Evolutionary conservation across 2,329 filamentous ascomycete species (phyloP).

Genomic region (Kalaharituber pfeilii): DNA sequence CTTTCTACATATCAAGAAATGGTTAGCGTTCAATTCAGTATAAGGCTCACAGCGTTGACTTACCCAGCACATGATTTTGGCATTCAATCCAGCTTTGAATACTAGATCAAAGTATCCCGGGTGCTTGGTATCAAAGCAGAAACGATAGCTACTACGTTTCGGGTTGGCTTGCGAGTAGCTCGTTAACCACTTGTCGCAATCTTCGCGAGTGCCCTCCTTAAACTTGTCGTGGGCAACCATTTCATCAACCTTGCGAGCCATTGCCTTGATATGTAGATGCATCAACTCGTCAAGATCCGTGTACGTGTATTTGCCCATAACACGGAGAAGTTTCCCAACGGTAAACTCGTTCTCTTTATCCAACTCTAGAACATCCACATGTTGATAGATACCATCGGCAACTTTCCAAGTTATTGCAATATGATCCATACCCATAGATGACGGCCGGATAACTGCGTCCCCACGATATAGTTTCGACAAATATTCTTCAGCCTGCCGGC

Average conservation of each 20-base stretch:
- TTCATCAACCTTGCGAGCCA: conserved; percentile 95
- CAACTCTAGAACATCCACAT: conserved; percentile 90
- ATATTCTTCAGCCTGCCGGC: conserved; percentile 81
- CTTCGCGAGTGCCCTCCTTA: conserved; percentile 59
- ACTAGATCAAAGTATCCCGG: conserved; percentile 90
- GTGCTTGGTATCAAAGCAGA: conserved; percentile 83
- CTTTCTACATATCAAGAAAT: conserved; percentile 42
- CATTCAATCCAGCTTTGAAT: conserved; percentile 75
- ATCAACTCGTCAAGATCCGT: conserved; percentile 94
- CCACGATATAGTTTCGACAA: conserved; percentile 70
- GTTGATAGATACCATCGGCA: conserved; percentile 85
- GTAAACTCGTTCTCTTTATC: conserved; percentile 96
- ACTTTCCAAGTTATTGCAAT: conserved; percentile 97
- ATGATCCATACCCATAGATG: conserved; percentile 88
- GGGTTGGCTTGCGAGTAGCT: conserved; percentile 96
- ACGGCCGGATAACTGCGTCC: conserved; percentile 87
- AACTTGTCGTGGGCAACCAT: conserved; percentile 91
- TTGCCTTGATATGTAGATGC: conserved; percentile 89
- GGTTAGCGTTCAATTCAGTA: neutral
- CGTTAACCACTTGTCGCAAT: conserved; percentile 57
- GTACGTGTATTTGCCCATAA: conserved; percentile 79
- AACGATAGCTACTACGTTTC: conserved; percentile 79
- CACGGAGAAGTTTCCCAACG: conserved; percentile 67
- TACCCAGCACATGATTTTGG: conserved; percentile 40
- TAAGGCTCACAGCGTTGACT: neutral